Evolutionary conservation across 2,329 filamentous ascomycete species (phyloP).

Genomic region (Rutstroemia sp.): DNA sequence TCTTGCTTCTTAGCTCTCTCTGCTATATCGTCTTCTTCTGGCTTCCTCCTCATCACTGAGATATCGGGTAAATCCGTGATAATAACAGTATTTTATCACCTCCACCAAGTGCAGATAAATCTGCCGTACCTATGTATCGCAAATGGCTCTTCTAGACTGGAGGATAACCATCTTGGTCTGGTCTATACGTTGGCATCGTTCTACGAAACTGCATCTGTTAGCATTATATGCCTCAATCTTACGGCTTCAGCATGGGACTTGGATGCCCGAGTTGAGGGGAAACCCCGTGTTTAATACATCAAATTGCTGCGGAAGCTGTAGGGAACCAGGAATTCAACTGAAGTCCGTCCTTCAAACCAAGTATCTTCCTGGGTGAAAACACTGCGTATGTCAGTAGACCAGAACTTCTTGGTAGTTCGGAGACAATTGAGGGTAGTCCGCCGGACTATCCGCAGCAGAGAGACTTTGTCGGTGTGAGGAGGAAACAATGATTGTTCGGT

Average conservation of each 20-base stretch:
- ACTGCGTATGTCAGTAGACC: constrained; percentile 43
- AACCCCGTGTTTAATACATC: constrained; percentile 31
- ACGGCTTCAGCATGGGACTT: constrained; percentile 41
- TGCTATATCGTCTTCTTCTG: neutral
- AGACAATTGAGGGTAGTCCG: constrained; percentile 53
- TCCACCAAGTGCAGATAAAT: constrained; percentile 39
- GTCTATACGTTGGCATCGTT: constrained; percentile 71
- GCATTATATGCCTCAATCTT: constrained; percentile 40
- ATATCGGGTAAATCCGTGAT: constrained; percentile 64
- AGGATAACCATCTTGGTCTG: constrained; percentile 58
- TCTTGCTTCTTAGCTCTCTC: too few relatives aligned
- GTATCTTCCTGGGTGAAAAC: constrained; percentile 48
- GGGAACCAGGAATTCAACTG: constrained; percentile 87
- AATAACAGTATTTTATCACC: constrained; percentile 69
- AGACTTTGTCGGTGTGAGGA: constrained; percentile 33
- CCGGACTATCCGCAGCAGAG: constrained; percentile 49
- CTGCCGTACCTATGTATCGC: constrained; percentile 61
- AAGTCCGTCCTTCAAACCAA: constrained; percentile 55
- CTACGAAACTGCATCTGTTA: constrained; percentile 62
- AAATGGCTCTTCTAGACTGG: constrained; percentile 75
- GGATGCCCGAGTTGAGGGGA: constrained; percentile 63
- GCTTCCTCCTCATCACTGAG: neutral
- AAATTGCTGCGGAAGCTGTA: constrained; percentile 39
- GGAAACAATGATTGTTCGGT: too few relatives aligned
- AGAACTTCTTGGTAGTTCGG: constrained; percentile 57